These are phyloP conservation scores for Sideroxylon spinosum DNA, from an alignment of 179 eudicot genomes.

Conservation along the genomic window DNA sequence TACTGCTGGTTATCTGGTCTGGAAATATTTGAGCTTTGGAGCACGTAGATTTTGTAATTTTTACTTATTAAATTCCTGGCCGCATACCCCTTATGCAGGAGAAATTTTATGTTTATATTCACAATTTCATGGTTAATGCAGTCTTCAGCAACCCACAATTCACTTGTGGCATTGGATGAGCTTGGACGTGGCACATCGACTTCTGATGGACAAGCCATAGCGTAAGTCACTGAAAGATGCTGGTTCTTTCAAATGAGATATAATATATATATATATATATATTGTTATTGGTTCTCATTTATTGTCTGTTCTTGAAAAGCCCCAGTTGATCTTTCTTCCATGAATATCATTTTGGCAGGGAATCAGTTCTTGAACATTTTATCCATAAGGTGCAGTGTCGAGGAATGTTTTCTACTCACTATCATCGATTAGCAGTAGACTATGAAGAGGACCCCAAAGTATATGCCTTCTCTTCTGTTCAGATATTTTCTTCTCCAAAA, in stretches of 20 bases:
- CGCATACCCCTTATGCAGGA: not conserved
- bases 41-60: not conserved
- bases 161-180: constrained; percentile 97
- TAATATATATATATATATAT: not conserved
- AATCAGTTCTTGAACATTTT: constrained; percentile 90
- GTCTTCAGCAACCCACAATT: constrained; percentile 77
- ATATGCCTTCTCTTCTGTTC: constrained; percentile 5
- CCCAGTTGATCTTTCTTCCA: constrained; percentile 10
- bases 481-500: constrained; percentile 4
- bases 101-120: not conserved
- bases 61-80: not conserved
- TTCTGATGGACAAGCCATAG: constrained; percentile 99
- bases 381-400: constrained; percentile 75
- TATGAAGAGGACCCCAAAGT: constrained; percentile 52
- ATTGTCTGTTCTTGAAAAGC: not conserved
- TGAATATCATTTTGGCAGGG: constrained; percentile 42
- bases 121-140: constrained; percentile 21
- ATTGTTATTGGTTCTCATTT: not conserved
- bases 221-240: constrained; percentile 38
- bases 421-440: constrained; percentile 78
- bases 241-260: not conserved
- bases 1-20: not conserved
- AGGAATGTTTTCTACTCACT: constrained; percentile 97
- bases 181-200: constrained; percentile 99
- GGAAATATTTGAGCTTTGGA: not conserved